Evolutionary conservation across 2,329 filamentous ascomycete species (phyloP).

Genomic region (Raffaelea albimanens): DNA sequence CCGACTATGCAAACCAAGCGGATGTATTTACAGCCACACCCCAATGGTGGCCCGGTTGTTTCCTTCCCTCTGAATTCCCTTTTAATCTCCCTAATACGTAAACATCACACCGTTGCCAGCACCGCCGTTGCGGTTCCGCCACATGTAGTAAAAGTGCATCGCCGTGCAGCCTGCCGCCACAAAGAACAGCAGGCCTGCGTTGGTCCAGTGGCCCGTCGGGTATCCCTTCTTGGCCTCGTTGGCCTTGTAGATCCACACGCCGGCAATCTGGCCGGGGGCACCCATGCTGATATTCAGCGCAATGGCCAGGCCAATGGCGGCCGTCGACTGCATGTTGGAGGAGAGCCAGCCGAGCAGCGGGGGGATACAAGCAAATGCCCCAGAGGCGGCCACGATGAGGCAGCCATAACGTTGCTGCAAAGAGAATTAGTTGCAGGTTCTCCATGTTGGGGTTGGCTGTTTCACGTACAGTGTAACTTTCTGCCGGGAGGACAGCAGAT

Average conservation of each 20-base stretch:
- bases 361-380: slow-evolving; percentile 45
- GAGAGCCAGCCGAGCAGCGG: slow-evolving; percentile 45
- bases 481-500: slow-evolving; percentile 41
- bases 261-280: slow-evolving; percentile 47
- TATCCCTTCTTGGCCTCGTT: slow-evolving; percentile 39
- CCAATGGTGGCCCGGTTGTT: too few relatives aligned
- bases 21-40: too few relatives aligned
- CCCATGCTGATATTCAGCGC: slow-evolving; percentile 47
- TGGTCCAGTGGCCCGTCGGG: slow-evolving; percentile 48
- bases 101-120: background rate
- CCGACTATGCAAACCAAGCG: too few relatives aligned
- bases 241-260: slow-evolving; percentile 51
- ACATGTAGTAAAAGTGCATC: background rate
- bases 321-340: slow-evolving; percentile 39
- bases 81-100: background rate
- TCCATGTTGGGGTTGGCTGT: too few relatives aligned
- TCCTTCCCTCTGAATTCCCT: too few relatives aligned
- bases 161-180: slow-evolving; percentile 25
- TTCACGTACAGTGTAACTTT: slow-evolving; percentile 27
- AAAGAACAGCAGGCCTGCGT: slow-evolving; percentile 40
- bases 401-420: slow-evolving; percentile 44
- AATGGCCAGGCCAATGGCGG: slow-evolving; percentile 43
- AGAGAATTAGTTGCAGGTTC: too few relatives aligned
- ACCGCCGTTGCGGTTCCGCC: background rate
- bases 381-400: slow-evolving; percentile 43